Conservation (phyloP, 1,284 basidiomycete species). For the Pseudozyma flocculosa region DNA sequence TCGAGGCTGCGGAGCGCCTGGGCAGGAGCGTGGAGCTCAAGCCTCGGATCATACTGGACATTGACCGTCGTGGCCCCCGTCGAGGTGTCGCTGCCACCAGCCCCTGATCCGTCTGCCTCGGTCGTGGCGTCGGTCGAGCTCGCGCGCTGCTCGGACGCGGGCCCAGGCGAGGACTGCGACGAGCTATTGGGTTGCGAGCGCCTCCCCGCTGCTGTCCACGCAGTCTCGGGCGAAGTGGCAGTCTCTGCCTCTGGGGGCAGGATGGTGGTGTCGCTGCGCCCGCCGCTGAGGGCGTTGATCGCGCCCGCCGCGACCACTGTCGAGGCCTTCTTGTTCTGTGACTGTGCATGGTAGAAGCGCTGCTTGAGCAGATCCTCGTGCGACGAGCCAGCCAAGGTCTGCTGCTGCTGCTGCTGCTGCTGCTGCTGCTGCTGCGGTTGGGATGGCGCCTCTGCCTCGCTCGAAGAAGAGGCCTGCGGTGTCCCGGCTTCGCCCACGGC, state of each 20-base stretch:
- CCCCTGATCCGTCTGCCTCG: constrained; percentile 5
- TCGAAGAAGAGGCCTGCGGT: too few species aligned
- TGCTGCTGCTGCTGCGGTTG: too few species aligned
- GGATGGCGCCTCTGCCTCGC: too few species aligned
- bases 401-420: too few species aligned
- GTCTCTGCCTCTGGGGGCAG: constrained; percentile 6
- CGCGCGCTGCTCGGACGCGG: constrained; percentile 3
- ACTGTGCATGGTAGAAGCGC: constrained; percentile 47
- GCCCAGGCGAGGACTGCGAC: too few species aligned
- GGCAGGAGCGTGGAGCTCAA: constrained; percentile 16
- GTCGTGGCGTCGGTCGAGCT: constrained; percentile 6
- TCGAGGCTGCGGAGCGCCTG: constrained; percentile 28
- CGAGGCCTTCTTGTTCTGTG: constrained; percentile 33
- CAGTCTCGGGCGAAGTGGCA: not conserved
- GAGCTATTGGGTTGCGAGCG: not conserved
- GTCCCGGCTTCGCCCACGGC: too few species aligned
- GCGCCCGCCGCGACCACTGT: constrained; percentile 22
- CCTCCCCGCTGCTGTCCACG: constrained; percentile 1
- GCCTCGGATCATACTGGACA: constrained; percentile 14
- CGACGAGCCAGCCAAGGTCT: constrained; percentile 8
- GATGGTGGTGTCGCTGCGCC: constrained; percentile 11
- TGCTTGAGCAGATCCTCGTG: constrained; percentile 46
- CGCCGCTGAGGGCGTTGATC: constrained; percentile 9
- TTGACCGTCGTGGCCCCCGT: not conserved
- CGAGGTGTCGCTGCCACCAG: not conserved